Evolutionary conservation across 1,284 basidiomycete species (phyloP), one percentile per base, ranked within the genome.

Genomic region (Rhizoctonia solani): DNA sequence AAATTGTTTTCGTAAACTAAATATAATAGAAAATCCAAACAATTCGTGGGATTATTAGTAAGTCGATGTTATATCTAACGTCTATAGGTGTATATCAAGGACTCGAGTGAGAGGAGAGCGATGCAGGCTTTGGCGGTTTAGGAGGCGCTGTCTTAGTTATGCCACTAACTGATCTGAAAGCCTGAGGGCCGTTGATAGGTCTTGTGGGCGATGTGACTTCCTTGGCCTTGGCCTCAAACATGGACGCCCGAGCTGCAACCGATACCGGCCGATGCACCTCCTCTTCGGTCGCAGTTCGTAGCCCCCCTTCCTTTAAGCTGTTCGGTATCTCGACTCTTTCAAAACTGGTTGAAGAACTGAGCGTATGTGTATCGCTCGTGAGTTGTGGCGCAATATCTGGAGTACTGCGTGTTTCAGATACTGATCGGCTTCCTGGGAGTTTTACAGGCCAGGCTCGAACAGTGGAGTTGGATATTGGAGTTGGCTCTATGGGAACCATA

Each of bases 401-500:
- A 14, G 30, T 46, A 5, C 30, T 23, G 32, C 30, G 58, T 11
- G 14, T 4, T 9, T 61, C 58, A 30, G 34, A 16, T 11, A 23
- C 21, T 52, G 34, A 37, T 13, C 47, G 58, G 19, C 44, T 34
- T 5, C 44, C 46, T 27, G 58, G 58, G 32, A 44, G 58, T 32
- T 37, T 61, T 21, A 61, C 58, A 4, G 58, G 58, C 58, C 44
- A 61, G 14, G 58, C 58, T 4, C 42, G 41, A 25, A 61, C 58
- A 25, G 47, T 61, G 1, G 66, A 54, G 32, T 30, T 44, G 16
- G 49, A 41, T 21, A 46, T 30, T n/a, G 55, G 63, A 47, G 71
- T 68, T 78, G 80, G 13, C 77, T 77, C 68, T 89, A 84, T 13
- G 88, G 87, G 53, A 83, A 79, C 70, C 85, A 88, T 63, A 90